phyloP scores from a whole-genome alignment of 768 basidiomycete genomes.

The Cystobasidium onofrii region DNA sequence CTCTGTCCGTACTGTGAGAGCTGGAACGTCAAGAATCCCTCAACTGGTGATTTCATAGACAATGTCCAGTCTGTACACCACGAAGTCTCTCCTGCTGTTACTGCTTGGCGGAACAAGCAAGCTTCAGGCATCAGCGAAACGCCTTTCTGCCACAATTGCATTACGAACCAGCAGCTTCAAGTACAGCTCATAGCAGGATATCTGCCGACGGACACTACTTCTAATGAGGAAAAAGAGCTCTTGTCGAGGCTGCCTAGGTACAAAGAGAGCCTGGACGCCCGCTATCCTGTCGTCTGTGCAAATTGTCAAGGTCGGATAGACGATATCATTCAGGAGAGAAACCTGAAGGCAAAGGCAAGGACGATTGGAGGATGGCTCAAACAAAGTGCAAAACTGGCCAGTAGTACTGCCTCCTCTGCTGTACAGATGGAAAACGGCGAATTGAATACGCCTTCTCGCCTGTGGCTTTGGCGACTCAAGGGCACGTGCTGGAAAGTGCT shows the following conservation, averaged over 20 bases:
- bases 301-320: slow-evolving; percentile 10
- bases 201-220: not conserved
- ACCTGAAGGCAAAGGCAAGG: slow-evolving; percentile 25
- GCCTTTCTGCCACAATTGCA: slow-evolving; percentile 13
- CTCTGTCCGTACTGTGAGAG: slow-evolving; percentile 8
- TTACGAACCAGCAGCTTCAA: slow-evolving; percentile 25
- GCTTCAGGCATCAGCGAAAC: not conserved
- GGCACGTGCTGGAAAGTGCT: not conserved
- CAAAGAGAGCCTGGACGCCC: slow-evolving; percentile 20
- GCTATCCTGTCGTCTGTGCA: slow-evolving; percentile 19
- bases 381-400: not conserved
- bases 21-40: slow-evolving; percentile 11
- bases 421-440: not conserved
- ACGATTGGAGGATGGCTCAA: slow-evolving; percentile 27
- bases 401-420: not conserved
- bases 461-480: slow-evolving; percentile 2
- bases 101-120: not conserved
- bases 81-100: not conserved
- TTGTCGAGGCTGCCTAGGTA: not conserved
- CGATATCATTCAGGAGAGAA: slow-evolving; percentile 19
- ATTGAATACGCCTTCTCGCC: not conserved
- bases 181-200: slow-evolving; percentile 25
- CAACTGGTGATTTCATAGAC: slow-evolving; percentile 24
- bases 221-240: slow-evolving; percentile 5
- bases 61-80: not conserved